Conservation (phyloP, 257 asterid genomes). For the Fraxinus anomala region DNA sequence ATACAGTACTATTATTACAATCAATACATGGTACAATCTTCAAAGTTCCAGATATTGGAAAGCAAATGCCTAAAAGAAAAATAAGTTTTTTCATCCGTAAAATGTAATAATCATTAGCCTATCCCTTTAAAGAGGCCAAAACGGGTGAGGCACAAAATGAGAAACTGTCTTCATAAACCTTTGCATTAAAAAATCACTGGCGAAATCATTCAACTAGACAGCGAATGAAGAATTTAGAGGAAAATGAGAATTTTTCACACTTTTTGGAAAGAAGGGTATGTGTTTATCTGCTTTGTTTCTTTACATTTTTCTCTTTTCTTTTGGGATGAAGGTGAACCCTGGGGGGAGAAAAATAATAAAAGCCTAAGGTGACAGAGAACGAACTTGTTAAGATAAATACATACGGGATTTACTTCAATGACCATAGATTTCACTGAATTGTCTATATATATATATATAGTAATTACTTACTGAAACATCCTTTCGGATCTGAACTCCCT, state of each 20-base stretch:
- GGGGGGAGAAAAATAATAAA: background rate
- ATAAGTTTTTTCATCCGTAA: background rate
- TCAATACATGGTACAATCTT: background rate
- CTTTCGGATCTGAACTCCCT: slow-evolving; percentile 98
- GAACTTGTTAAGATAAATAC: slow-evolving; percentile 1
- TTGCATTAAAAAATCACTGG: background rate
- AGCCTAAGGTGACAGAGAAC: background rate
- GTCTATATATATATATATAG: slow-evolving; percentile 21
- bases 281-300: background rate
- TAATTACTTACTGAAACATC: slow-evolving; percentile 91
- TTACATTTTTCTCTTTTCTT: slow-evolving; percentile 8
- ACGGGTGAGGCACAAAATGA: background rate
- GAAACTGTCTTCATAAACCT: background rate
- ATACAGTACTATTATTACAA: background rate
- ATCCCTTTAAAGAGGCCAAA: background rate
- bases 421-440: slow-evolving; percentile 21
- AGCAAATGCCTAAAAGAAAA: background rate
- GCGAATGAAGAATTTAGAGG: background rate
- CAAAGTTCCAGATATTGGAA: background rate
- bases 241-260: background rate
- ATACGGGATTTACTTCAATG: slow-evolving; percentile 17
- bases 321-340: slow-evolving; percentile 1
- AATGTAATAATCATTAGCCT: background rate
- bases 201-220: background rate
- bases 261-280: slow-evolving; percentile 11